These are phyloP conservation scores for Aspergillus sclerotioniger DNA, from an alignment of 495 filamentous ascomycete species.

Conservation along the genomic window DNA sequence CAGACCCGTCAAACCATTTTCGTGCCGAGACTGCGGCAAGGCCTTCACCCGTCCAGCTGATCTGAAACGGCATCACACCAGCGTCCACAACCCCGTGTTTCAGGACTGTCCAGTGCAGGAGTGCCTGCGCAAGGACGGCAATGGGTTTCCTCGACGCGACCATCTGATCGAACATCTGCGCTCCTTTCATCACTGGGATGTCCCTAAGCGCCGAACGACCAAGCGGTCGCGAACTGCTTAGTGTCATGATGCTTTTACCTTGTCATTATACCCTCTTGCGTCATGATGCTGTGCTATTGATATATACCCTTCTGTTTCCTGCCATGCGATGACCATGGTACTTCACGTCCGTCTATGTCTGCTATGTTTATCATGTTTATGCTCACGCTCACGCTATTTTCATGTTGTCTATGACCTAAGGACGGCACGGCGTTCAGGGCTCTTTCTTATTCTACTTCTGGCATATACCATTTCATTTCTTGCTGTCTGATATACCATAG, in stretches of 20 bases:
- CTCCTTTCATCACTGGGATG: conserved; percentile 63
- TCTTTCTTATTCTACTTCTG: not conserved
- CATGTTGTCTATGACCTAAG: not conserved
- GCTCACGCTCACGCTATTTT: not conserved
- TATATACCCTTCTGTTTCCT: not conserved
- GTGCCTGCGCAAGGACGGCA: conserved; percentile 74
- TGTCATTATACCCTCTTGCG: not conserved
- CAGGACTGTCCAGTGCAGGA: conserved; percentile 74
- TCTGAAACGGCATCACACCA: conserved; percentile 52
- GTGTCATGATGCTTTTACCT: not conserved
- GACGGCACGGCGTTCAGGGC: not conserved
- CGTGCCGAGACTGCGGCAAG: conserved; percentile 44
- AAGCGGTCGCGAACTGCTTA: conserved; percentile 32
- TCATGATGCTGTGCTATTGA: not conserved
- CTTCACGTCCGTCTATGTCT: not conserved
- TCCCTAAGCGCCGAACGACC: conserved; percentile 43
- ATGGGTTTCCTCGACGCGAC: conserved; percentile 82
- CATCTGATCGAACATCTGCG: conserved; percentile 87
- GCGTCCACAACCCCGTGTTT: conserved; percentile 56
- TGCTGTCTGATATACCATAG: not conserved
- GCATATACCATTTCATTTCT: not conserved
- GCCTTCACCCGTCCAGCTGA: conserved; percentile 54
- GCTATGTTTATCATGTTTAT: not conserved
- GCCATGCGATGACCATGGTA: not conserved
- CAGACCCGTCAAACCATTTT: conserved; percentile 41